Percentiles rank a stretch among this genome's conserved stretches.
Evolutionary conservation across 2,329 filamentous ascomycete genomes (phyloP).

Genomic region (Phaeosphaeria sp.): DNA sequence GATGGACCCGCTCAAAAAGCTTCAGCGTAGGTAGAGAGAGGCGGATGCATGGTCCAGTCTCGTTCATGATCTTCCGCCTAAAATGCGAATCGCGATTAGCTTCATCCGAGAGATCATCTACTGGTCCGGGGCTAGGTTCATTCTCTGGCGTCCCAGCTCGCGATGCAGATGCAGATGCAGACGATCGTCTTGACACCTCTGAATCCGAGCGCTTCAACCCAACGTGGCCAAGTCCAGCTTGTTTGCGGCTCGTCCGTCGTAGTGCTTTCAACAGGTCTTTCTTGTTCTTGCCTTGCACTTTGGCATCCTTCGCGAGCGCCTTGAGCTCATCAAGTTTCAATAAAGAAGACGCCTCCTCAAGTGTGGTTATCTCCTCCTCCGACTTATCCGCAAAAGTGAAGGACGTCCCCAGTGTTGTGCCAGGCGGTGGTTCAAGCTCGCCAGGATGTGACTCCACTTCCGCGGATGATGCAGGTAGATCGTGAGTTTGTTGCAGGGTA

Average conservation of each 20-base stretch:
- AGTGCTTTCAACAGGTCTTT: conserved; percentile 77
- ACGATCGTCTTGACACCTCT: conserved; percentile 60
- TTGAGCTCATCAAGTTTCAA: conserved; percentile 90
- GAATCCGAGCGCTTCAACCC: conserved; percentile 70
- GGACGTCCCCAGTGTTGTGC: conserved; percentile 56
- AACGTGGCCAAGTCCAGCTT: conserved; percentile 75
- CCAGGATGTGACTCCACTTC: conserved; percentile 52
- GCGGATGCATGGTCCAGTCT: conserved; percentile 83
- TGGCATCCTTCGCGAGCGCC: conserved; percentile 80
- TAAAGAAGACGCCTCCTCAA: conserved; percentile 84
- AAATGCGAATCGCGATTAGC: conserved; percentile 77
- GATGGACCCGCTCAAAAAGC: conserved; percentile 90
- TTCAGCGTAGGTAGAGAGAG: conserved; percentile 75
- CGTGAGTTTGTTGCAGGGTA: conserved; percentile 65
- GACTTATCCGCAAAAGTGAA: conserved; percentile 86
- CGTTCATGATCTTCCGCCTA: conserved; percentile 74
- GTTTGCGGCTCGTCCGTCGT: conserved; percentile 73
- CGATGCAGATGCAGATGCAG: conserved; percentile 45
- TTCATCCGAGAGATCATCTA: conserved; percentile 45
- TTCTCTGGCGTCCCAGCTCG: conserved; percentile 38
- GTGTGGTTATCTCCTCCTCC: conserved; percentile 71
- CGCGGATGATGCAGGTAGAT: conserved; percentile 59
- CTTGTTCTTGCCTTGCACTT: conserved; percentile 88
- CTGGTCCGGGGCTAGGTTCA: conserved; percentile 36
- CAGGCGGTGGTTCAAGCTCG: conserved; percentile 57